phyloP scores from a whole-genome alignment of 768 basidiomycete genomes.

The Vishniacozyma victoriae region DNA sequence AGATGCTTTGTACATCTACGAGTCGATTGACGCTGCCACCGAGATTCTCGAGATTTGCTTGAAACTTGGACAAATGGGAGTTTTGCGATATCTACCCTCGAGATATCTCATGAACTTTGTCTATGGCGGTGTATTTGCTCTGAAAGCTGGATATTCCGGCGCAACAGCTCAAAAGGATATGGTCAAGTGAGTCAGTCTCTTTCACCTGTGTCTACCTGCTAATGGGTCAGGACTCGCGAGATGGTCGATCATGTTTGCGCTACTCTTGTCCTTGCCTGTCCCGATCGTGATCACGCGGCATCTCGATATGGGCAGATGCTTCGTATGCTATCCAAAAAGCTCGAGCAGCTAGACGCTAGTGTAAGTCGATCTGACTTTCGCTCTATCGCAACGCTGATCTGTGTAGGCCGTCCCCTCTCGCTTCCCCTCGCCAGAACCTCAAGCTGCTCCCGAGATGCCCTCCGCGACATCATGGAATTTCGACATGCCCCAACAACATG shows the following conservation, averaged over 20 bases:
- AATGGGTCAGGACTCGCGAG: constrained; percentile 28
- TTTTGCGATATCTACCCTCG: constrained; percentile 33
- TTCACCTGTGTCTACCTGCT: not conserved
- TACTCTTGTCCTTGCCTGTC: constrained; percentile 29
- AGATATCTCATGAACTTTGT: constrained; percentile 41
- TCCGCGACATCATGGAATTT: too few species aligned
- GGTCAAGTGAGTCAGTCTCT: constrained; percentile 20
- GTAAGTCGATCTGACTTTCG: constrained; percentile 17
- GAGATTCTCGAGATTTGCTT: constrained; percentile 36
- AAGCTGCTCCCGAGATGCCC: not conserved
- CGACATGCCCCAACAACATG: too few species aligned
- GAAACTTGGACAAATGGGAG: constrained; percentile 30
- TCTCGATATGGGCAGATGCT: constrained; percentile 39
- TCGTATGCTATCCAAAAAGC: constrained; percentile 32
- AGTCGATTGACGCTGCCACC: constrained; percentile 39
- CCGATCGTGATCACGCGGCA: constrained; percentile 40
- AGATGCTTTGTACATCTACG: constrained; percentile 40
- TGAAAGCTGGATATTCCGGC: constrained; percentile 43
- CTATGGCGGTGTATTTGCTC: constrained; percentile 39
- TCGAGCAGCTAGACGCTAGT: constrained; percentile 35
- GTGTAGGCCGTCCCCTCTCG: constrained; percentile 33
- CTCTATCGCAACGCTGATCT: not conserved
- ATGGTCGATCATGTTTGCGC: constrained; percentile 37
- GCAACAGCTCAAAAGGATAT: constrained; percentile 30
- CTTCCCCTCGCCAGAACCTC: constrained; percentile 21